phyloP scores from a whole-genome alignment of 345 rosid species.

The Gossypium australe region DNA sequence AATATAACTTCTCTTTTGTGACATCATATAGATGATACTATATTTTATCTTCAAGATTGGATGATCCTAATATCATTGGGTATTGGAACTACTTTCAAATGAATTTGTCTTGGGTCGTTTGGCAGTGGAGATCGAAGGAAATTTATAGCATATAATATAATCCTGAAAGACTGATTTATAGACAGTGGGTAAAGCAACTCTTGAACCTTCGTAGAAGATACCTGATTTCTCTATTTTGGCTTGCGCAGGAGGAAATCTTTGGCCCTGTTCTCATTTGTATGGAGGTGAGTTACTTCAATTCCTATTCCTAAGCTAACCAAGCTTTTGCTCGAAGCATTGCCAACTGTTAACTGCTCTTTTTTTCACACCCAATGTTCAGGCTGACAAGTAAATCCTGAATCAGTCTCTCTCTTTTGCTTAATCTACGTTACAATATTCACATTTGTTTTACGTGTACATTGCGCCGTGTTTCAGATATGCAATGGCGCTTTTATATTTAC shows the following conservation, averaged over 20 bases:
- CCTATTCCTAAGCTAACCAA: conserved; percentile 7
- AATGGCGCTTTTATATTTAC: conserved; percentile 92
- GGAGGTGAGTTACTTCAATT: conserved; percentile 43
- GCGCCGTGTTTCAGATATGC: conserved; percentile 46
- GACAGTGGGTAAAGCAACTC: background rate
- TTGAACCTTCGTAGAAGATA: background rate
- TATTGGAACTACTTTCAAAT: background rate
- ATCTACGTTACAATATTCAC: background rate
- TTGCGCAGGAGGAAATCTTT: conserved; percentile 88
- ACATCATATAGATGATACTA: background rate
- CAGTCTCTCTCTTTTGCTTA: background rate
- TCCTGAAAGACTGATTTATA: background rate
- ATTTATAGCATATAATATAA: background rate
- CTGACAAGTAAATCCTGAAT: conserved; percentile 47
- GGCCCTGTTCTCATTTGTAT: conserved; percentile 95
- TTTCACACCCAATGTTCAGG: conserved; percentile 38
- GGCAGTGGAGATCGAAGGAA: background rate
- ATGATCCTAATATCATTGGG: background rate
- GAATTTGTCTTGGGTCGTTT: background rate
- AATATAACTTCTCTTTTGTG: background rate
- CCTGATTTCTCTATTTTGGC: conserved; percentile 1
- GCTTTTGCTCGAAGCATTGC: background rate
- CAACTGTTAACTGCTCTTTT: conserved; percentile 6
- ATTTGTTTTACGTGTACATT: background rate
- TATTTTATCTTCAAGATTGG: background rate